Conservation (phyloP, 345 rosid genomes). For the Populus alba region DNA sequence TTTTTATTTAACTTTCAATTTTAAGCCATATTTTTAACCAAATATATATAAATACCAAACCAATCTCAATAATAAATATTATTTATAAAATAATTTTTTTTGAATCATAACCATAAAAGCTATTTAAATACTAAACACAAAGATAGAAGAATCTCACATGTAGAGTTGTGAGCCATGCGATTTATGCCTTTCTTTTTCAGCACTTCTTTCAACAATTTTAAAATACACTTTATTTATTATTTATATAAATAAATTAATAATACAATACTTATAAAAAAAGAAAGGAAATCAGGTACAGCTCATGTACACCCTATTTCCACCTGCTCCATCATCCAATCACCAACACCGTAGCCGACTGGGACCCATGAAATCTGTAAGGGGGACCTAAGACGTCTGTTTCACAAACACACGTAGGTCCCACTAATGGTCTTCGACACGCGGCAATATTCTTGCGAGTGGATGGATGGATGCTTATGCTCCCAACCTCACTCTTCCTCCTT, state of each 20-base stretch:
- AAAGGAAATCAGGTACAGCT: slow-evolving; percentile 10
- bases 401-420: neutral
- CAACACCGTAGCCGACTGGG: neutral
- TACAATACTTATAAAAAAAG: neutral
- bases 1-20: no score
- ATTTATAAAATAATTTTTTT: no score
- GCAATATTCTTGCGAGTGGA: neutral
- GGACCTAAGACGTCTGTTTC: neutral
- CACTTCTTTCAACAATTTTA: no score
- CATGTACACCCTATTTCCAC: neutral
- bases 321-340: neutral
- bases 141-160: no score
- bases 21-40: no score
- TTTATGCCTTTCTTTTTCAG: no score
- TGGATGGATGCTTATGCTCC: neutral
- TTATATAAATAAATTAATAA: neutral
- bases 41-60: no score
- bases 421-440: neutral
- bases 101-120: no score
- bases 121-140: no score
- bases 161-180: no score
- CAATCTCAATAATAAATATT: no score
- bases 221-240: neutral
- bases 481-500: no score
- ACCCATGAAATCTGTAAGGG: neutral